Percentiles rank a stretch among this genome's conserved stretches.
These are phyloP conservation scores for Penicillium sumatraense DNA, from an alignment of 2,329 filamentous ascomycete species.

Conservation along the genomic window DNA sequence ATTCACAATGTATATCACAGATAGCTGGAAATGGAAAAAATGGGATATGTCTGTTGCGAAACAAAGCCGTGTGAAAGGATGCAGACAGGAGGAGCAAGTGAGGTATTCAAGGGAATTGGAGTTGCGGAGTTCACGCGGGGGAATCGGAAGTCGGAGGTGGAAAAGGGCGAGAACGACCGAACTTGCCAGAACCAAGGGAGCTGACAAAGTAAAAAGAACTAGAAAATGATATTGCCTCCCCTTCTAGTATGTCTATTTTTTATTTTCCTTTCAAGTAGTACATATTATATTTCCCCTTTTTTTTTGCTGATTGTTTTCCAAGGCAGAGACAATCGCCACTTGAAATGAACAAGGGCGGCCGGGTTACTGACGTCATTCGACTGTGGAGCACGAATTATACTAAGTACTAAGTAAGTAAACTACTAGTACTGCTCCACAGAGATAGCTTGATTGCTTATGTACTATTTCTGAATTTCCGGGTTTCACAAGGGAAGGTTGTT, in stretches of 20 bases:
- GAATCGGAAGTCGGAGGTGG: background rate
- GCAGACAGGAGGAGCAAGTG: background rate
- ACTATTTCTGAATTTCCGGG: no score
- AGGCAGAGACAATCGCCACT: background rate
- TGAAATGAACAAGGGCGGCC: no score
- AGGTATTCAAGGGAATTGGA: background rate
- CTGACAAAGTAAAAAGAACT: background rate
- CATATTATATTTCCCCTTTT: no score
- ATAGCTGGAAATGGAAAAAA: background rate
- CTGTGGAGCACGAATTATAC: background rate
- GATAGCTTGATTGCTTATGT: no score
- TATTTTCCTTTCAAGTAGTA: no score
- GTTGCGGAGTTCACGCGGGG: background rate
- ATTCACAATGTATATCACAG: background rate
- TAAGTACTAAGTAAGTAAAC: no score
- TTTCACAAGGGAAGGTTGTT: no score
- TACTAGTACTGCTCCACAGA: no score
- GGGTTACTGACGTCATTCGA: constrained; percentile 17
- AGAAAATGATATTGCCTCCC: no score
- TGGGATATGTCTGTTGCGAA: background rate
- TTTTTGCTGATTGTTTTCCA: background rate
- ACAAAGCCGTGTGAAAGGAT: no score
- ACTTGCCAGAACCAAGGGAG: background rate
- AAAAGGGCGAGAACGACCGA: background rate
- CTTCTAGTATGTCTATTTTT: no score